These are phyloP conservation scores for Neodidymelliopsis sp. DNA, from an alignment of 2,329 filamentous ascomycete species.

Conservation along the genomic window DNA sequence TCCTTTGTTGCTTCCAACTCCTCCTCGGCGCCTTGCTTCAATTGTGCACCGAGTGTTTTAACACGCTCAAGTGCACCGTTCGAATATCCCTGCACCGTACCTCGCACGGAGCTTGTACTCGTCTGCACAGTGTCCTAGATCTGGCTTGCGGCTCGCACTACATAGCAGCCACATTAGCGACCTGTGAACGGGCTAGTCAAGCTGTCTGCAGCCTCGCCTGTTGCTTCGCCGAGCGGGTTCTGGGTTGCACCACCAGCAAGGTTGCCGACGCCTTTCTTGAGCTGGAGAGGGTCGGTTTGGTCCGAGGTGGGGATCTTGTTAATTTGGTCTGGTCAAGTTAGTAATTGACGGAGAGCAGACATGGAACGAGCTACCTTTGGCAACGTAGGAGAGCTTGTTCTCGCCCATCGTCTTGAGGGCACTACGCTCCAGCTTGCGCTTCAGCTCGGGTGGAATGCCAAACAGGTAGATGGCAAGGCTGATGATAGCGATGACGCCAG, in stretches of 20 bases:
- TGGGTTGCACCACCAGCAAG: constrained; percentile 43
- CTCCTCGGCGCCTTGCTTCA: constrained; percentile 12
- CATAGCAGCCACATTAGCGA: constrained; percentile 39
- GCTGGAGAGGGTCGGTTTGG: constrained; percentile 47
- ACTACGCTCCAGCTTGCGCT: constrained; percentile 56
- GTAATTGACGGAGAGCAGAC: neutral
- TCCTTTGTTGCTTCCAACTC: constrained; percentile 18
- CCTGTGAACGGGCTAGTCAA: constrained; percentile 48
- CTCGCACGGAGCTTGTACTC: constrained; percentile 14
- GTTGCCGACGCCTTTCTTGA: constrained; percentile 48
- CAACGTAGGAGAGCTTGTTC: constrained; percentile 56
- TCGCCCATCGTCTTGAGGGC: constrained; percentile 61
- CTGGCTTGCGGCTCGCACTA: constrained; percentile 35
- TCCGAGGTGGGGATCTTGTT: constrained; percentile 50
- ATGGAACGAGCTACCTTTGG: constrained; percentile 41
- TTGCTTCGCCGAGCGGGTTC: constrained; percentile 48
- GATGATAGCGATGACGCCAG: constrained; percentile 47
- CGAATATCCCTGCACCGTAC: constrained; percentile 22
- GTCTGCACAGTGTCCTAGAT: constrained; percentile 32
- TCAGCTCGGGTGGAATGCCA: constrained; percentile 56
- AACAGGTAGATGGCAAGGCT: constrained; percentile 56
- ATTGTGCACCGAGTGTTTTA: constrained; percentile 19
- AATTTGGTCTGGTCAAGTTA: constrained; percentile 45
- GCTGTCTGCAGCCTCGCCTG: constrained; percentile 47
- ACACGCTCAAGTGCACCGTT: constrained; percentile 28